phyloP scores from a whole-genome alignment of 2,329 filamentous ascomycete species.

The Talaromyces sp. region DNA sequence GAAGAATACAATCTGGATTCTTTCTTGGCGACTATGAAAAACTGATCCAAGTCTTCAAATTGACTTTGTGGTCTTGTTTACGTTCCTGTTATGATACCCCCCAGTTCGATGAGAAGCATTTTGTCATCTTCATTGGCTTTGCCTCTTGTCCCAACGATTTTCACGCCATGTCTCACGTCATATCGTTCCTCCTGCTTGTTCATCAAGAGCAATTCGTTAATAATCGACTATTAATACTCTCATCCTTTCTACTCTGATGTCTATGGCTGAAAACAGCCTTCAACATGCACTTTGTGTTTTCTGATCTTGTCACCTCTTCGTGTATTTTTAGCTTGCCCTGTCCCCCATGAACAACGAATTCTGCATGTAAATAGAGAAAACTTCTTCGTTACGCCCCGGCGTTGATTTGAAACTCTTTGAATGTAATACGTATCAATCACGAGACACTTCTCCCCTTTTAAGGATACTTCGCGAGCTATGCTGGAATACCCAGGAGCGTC shows the following conservation, averaged over 20 bases:
- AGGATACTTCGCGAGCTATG: no score
- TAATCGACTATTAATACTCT: conserved; percentile 9
- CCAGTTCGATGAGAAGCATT: not conserved
- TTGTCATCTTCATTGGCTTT: not conserved
- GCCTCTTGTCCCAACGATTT: conserved; percentile 6
- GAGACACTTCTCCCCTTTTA: no score
- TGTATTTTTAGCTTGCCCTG: conserved; percentile 28
- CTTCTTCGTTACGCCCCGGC: conserved; percentile 2
- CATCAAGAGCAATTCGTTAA: conserved; percentile 1
- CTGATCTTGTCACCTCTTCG: conserved; percentile 14
- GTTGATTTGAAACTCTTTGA: not conserved
- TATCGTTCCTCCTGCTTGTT: conserved; percentile 2
- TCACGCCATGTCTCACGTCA: conserved; percentile 7
- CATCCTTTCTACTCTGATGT: not conserved
- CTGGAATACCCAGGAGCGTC: no score
- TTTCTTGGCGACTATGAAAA: conserved; percentile 91
- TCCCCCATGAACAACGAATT: conserved; percentile 15
- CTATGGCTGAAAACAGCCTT: conserved; percentile 7
- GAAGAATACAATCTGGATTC: conserved; percentile 96
- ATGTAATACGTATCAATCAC: not conserved
- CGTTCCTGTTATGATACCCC: not conserved
- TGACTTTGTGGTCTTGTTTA: not conserved
- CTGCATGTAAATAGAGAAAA: conserved; percentile 27
- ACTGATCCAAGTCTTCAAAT: conserved; percentile 29
- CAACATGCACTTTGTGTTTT: conserved; percentile 1